Evolutionary conservation across 805 yeast genomes (phyloP).

Genomic region (Maudiozyma barnettii): DNA sequence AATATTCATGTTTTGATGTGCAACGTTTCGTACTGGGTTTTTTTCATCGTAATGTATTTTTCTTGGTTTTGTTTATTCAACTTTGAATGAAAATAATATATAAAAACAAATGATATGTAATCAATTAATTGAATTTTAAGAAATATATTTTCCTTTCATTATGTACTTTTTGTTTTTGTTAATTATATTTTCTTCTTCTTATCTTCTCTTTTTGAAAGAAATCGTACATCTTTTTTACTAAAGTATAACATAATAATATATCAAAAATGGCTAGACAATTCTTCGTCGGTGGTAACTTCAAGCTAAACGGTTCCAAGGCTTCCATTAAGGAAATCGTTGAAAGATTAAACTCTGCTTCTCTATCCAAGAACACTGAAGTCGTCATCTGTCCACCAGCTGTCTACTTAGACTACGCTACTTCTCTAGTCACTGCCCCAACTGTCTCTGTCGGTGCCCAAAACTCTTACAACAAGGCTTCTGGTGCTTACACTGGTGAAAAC

Average conservation of each 20-base stretch:
- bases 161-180: background rate
- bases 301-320: slow-evolving; percentile 90
- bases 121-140: no score
- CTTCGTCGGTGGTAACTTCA: slow-evolving; percentile 99
- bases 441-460: slow-evolving; percentile 88
- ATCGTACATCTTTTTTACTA: background rate
- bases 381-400: slow-evolving; percentile 96
- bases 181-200: background rate
- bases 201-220: background rate
- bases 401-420: slow-evolving; percentile 71
- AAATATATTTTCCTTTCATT: background rate
- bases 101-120: no score
- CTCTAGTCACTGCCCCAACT: slow-evolving; percentile 55
- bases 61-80: no score
- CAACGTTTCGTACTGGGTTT: no score
- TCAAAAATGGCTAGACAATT: slow-evolving; percentile 55
- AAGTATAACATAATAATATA: slow-evolving; percentile 1
- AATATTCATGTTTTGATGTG: no score
- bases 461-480: slow-evolving; percentile 75
- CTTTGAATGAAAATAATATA: no score
- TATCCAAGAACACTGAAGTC: slow-evolving; percentile 77
- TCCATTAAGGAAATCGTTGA: slow-evolving; percentile 78
- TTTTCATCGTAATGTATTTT: no score
- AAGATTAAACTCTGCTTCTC: slow-evolving; percentile 65
- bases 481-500: slow-evolving; percentile 98